phyloP scores from a whole-genome alignment of 495 filamentous ascomycete genomes.

The Hypoxylon fuscum region DNA sequence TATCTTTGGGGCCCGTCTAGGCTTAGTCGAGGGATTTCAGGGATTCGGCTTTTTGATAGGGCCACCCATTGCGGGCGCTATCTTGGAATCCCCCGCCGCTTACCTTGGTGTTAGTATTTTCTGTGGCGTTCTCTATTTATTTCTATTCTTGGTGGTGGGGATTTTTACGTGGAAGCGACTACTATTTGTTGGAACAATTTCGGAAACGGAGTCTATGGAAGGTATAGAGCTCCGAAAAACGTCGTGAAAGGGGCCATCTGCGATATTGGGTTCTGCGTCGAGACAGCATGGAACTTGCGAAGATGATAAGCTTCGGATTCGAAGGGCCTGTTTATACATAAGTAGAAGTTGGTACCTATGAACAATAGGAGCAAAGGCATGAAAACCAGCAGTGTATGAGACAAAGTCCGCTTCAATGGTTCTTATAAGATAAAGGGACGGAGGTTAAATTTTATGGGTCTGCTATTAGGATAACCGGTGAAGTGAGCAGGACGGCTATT shows the following conservation, averaged over 20 bases:
- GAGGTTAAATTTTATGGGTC: too few species aligned
- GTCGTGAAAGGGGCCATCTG: too few species aligned
- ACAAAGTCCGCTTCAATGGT: neutral
- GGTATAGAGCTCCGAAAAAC: neutral
- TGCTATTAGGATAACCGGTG: too few species aligned
- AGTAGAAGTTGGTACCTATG: neutral
- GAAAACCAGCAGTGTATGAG: neutral
- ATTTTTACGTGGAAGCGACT: conserved; percentile 11
- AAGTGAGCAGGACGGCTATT: conserved; percentile 33
- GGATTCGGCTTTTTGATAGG: conserved; percentile 49
- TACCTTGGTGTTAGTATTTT: conserved; percentile 25
- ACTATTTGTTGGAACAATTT: neutral
- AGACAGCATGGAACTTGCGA: too few species aligned
- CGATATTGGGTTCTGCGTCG: neutral
- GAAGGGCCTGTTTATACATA: neutral
- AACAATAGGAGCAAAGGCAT: neutral
- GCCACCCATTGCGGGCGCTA: conserved; percentile 51
- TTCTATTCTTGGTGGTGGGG: conserved; percentile 11
- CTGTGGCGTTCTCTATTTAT: conserved; percentile 15
- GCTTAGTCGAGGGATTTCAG: conserved; percentile 42
- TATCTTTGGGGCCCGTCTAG: conserved; percentile 49
- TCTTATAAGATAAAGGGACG: neutral
- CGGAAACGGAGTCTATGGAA: neutral
- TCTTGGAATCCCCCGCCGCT: conserved; percentile 4
- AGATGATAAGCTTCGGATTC: too few species aligned